Evolutionary conservation across 805 yeast species (phyloP), one percentile per base, ranked within the genome.

Genomic region (Yamadazyma olivae): DNA sequence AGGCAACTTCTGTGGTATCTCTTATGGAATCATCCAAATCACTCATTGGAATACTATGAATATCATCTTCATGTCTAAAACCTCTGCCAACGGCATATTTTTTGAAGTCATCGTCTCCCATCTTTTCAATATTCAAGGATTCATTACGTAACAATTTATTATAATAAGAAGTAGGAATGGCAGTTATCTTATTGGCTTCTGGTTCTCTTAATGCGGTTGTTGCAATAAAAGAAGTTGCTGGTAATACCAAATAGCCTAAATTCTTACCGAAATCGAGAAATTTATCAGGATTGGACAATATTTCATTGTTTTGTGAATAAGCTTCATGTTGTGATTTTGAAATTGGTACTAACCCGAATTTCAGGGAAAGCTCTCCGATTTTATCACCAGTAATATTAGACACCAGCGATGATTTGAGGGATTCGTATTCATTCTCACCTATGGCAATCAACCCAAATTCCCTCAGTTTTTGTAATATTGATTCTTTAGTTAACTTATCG

Each of bases 111-210:
- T 69, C 77, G 37, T 73, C 72, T 0, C 67, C 46, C 2, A 73
- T 59, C 43, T 68, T 68, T 31, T 71, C 76, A 32, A 74, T 54
- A 17, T 67, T 61, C 48, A 69, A 51, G 1, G 61, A 38, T 32
- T 70, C 75, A 16, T 61, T 68, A 37, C 73, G 69, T 19, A 74
- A 53, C 42, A 83, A 57, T 51, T 75, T 76, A 44, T 74, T 73
- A 57, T 80, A 83, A 52, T 82, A 82, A 2, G 79, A 68, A 5
- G 71, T 63, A 5, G 91, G 89, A 22, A 83, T 52, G 7, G 81
- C 79, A 40, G 79, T 81, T 22, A 81, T 79, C 42, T 75, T 74
- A 3, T 64, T 57, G 9, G 68, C 56, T 45, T 81, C 85, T 3
- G 84, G 77, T 4, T 57, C 58, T 44, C 73, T 67, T 6, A 75